Percentiles rank a stretch among this genome's conserved stretches.
Evolutionary conservation across 768 basidiomycete species (phyloP).

Genomic region (Leccinum longicurvipes): DNA sequence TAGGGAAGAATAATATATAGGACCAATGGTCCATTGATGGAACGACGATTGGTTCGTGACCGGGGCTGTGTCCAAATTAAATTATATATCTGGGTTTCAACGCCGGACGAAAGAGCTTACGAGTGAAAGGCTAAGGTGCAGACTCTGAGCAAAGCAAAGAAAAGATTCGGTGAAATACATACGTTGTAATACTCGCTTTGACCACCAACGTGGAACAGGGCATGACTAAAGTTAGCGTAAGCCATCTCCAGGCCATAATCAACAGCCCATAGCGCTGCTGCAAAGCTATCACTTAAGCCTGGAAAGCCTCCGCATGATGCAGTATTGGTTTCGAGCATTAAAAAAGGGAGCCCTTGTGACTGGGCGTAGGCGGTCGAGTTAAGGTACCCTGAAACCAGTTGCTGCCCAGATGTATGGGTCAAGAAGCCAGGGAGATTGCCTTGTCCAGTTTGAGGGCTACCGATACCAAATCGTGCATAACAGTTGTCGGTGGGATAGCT

Average conservation of each 20-base stretch:
- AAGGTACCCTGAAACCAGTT: slow-evolving; percentile 51
- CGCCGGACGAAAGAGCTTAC: slow-evolving; percentile 9
- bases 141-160: background rate
- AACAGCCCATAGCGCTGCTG: slow-evolving; percentile 49
- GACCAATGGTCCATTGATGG: slow-evolving; percentile 71
- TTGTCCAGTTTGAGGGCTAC: slow-evolving; percentile 41
- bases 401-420: slow-evolving; percentile 50
- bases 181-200: slow-evolving; percentile 67
- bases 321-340: slow-evolving; percentile 61
- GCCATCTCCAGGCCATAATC: slow-evolving; percentile 56
- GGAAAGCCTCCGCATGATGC: slow-evolving; percentile 48
- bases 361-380: slow-evolving; percentile 42
- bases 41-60: slow-evolving; percentile 53
- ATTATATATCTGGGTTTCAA: background rate
- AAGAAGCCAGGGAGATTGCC: slow-evolving; percentile 44
- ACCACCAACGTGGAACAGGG: slow-evolving; percentile 54
- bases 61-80: slow-evolving; percentile 36
- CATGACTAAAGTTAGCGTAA: slow-evolving; percentile 42
- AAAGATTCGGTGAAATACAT: slow-evolving; percentile 10
- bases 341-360: slow-evolving; percentile 39
- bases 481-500: slow-evolving; percentile 68
- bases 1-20: slow-evolving; percentile 71
- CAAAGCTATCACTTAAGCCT: slow-evolving; percentile 57
- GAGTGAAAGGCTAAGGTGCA: slow-evolving; percentile 37
- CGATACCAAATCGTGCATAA: slow-evolving; percentile 44